phyloP scores from a whole-genome alignment of 2,329 filamentous ascomycete genomes.

The Stachybotrys echinatus region DNA sequence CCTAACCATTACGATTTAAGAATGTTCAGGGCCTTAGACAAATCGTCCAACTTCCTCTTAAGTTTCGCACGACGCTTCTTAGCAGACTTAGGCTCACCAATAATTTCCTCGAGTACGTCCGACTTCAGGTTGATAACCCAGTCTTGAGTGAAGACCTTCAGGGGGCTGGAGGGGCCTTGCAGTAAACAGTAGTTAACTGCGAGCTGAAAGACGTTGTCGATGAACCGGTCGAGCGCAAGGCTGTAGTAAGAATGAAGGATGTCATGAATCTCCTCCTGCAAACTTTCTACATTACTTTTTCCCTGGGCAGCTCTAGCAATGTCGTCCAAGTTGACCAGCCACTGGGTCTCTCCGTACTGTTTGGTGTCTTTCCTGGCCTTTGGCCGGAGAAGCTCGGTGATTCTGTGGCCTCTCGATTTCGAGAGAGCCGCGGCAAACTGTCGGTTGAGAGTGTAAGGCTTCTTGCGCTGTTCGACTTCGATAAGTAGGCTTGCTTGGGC shows the following conservation, averaged over 20 bases:
- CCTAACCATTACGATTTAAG: conserved; percentile 8
- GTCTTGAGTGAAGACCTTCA: conserved; percentile 45
- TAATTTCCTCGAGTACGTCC: conserved; percentile 48
- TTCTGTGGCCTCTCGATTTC: not conserved
- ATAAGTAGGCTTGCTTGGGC: not conserved
- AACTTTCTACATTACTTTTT: not conserved
- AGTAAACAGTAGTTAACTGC: conserved; percentile 50
- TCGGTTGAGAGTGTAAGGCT: not conserved
- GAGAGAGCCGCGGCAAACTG: not conserved
- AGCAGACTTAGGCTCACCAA: conserved; percentile 46
- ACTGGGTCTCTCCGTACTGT: no score
- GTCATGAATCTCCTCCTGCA: conserved; percentile 42
- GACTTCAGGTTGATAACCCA: conserved; percentile 42
- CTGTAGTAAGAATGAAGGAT: conserved; percentile 58
- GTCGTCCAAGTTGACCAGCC: not conserved
- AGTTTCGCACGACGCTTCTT: conserved; percentile 37
- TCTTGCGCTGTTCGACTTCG: not conserved
- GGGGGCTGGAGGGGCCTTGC: conserved; percentile 39
- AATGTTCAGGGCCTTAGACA: conserved; percentile 31
- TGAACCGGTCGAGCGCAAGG: conserved; percentile 54
- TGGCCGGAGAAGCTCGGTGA: not conserved
- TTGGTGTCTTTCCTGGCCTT: no score
- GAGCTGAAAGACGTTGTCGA: conserved; percentile 58
- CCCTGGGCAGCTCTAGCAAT: not conserved
- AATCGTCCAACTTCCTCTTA: conserved; percentile 35